These are phyloP conservation scores for Ogataea nitratoaversa DNA, from an alignment of 805 yeast species.

Conservation along the genomic window DNA sequence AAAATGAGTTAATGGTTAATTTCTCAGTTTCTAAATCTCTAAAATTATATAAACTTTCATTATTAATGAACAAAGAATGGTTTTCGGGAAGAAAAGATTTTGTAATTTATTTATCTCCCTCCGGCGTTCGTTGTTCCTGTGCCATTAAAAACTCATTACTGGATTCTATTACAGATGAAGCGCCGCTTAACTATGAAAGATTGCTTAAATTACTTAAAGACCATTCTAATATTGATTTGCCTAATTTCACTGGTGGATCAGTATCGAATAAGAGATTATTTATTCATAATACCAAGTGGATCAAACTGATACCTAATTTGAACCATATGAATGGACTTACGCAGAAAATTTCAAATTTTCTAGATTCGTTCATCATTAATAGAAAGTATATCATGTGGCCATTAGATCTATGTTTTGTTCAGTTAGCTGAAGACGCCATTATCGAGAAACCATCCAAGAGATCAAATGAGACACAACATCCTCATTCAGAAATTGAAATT, in stretches of 20 bases:
- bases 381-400: constrained; percentile 71
- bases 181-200: constrained; percentile 39
- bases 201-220: constrained; percentile 34
- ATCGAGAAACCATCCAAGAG: not conserved
- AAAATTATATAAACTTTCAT: constrained; percentile 19
- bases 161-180: constrained; percentile 33
- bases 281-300: constrained; percentile 42
- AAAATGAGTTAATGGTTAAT: constrained; percentile 40
- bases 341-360: constrained; percentile 54
- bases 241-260: too few relatives aligned
- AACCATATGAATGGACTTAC: constrained; percentile 67
- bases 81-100: constrained; percentile 25
- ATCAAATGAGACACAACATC: constrained; percentile 1
- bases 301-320: constrained; percentile 63
- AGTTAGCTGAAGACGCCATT: constrained; percentile 34
- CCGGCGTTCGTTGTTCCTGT: constrained; percentile 48
- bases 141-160: constrained; percentile 30
- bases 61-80: constrained; percentile 10
- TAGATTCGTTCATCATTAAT: constrained; percentile 32
- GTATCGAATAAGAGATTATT: too few relatives aligned
- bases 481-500: constrained; percentile 6
- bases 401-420: constrained; percentile 57
- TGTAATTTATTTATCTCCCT: constrained; percentile 50
- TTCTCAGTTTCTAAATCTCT: constrained; percentile 23
- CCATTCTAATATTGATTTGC: constrained; percentile 29